Percentiles rank a stretch among this genome's conserved stretches.
Conservation (phyloP, 257 asterid species). For the Dorcoceras hygrometricum region DNA sequence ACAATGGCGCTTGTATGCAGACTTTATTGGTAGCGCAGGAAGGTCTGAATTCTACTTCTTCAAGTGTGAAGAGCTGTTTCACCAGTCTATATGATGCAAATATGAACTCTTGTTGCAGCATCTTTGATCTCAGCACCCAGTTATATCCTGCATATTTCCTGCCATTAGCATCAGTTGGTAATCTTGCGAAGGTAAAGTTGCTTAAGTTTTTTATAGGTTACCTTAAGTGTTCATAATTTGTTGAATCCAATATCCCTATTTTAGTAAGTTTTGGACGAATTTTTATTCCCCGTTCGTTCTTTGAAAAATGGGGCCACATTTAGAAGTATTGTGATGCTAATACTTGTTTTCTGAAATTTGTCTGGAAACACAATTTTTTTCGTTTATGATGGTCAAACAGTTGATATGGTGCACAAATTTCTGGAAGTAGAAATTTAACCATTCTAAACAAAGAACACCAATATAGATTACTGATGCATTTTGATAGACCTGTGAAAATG, state of each 20-base stretch:
- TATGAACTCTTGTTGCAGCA: slow-evolving; percentile 53
- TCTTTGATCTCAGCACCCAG: slow-evolving; percentile 86
- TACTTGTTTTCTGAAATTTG: not conserved
- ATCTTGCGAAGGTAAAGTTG: slow-evolving; percentile 80
- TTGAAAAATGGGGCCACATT: not conserved
- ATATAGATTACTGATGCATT: slow-evolving; percentile 10
- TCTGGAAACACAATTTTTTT: not conserved
- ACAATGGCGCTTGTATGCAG: slow-evolving; percentile 99
- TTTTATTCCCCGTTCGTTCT: not conserved
- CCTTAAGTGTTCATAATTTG: slow-evolving; percentile 6
- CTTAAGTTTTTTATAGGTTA: slow-evolving; percentile 10
- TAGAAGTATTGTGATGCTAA: not conserved
- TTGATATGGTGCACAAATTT: not conserved
- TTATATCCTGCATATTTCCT: slow-evolving; percentile 85
- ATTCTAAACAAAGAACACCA: not conserved
- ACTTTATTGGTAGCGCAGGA: slow-evolving; percentile 92
- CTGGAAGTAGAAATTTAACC: not conserved
- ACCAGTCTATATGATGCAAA: slow-evolving; percentile 15
- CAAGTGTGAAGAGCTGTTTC: slow-evolving; percentile 13
- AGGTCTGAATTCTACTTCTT: slow-evolving; percentile 42
- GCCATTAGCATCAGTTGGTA: slow-evolving; percentile 91
- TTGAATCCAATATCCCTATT: not conserved
- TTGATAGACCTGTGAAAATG: slow-evolving; percentile 8
- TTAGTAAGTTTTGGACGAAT: not conserved
- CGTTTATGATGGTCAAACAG: not conserved